Base-by-base conservation (phyloP, 192 early-diverging fungal species). In the Backusella tuberculispora region DNA sequence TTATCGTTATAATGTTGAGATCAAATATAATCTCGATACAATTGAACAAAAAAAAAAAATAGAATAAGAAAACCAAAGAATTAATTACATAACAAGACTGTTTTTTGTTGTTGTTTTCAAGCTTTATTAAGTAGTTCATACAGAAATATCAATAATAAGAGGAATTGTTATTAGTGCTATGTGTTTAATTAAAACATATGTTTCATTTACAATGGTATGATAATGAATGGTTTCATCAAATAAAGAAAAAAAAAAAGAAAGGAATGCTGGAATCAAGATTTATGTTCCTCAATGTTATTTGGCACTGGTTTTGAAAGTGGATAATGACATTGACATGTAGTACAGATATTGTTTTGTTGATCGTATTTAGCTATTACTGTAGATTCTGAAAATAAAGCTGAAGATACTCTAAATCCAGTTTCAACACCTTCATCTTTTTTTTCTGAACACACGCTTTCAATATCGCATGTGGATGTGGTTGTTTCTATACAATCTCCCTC, bases 371-470 rank as follows among this genome's bases (percentile, higher is more conserved):
- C 53, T 12, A 24, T 60, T 60, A 60, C 53, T 24, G 53, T 60
- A 60, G 19, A 60, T 60, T 60, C 53, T 10, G 53, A 60, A 60
- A 60, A 60, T 60, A 60, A 60, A 60, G 53, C 53, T 26, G 53
- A 60, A 12, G 50, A 56, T 26, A 26, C 21, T 60, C 53, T 13
- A 60, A 60, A 60, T 24, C 12, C 9, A 60, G 21, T 26, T 4
- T 26, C 21, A 4, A 19, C 0, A 2, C 29, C 4, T 60, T 24
- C 21, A 26, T 60, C 12, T 24, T 60, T 60, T 26, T 24, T 60
- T 26, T 60, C 53, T 60, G 53, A 26, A 26, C 21, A 60, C 26
- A 26, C 10, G 10, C 53, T 60, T 60, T 60, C 53, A 24, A 60
- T 60, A 26, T 60, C 53, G 13, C 53, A 60, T 4, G 21, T 60